Evolutionary conservation across 805 yeast genomes (phyloP).

Genomic region (Candida multigemmis): DNA sequence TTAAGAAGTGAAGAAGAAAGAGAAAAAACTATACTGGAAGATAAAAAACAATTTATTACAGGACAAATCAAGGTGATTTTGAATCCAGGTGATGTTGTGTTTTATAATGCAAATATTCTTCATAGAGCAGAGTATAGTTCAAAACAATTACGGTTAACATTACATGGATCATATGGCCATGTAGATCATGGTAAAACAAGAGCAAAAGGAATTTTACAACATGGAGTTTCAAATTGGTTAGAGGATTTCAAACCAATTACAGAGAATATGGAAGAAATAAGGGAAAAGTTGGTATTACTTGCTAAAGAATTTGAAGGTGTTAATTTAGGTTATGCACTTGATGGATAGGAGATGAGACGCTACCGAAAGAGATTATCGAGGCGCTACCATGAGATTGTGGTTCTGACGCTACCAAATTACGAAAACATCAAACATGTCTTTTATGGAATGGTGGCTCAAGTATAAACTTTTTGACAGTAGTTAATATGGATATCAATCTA

Average conservation of each 20-base stretch:
- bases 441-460: too few species aligned
- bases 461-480: too few species aligned
- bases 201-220: conserved; percentile 45
- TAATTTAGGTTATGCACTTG: conserved; percentile 28
- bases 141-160: conserved; percentile 29
- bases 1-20: conserved; percentile 37
- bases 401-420: too few species aligned
- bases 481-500: too few species aligned
- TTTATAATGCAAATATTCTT: conserved; percentile 41
- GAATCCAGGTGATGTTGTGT: conserved; percentile 41
- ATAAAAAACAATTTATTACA: conserved; percentile 23
- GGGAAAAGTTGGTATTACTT: conserved; percentile 16
- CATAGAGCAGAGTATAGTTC: conserved; percentile 38
- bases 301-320: conserved; percentile 21
- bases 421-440: too few species aligned
- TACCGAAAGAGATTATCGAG: too few species aligned
- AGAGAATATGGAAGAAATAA: conserved; percentile 17
- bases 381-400: too few species aligned
- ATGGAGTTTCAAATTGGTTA: conserved; percentile 42
- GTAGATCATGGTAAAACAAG: conserved; percentile 28
- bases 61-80: conserved; percentile 33
- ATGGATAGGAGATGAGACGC: too few species aligned
- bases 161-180: conserved; percentile 45
- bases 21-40: conserved; percentile 23
- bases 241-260: conserved; percentile 21